phyloP scores from a whole-genome alignment of 139 green algal genomes.

The Astrephomene gubernaculifera region DNA sequence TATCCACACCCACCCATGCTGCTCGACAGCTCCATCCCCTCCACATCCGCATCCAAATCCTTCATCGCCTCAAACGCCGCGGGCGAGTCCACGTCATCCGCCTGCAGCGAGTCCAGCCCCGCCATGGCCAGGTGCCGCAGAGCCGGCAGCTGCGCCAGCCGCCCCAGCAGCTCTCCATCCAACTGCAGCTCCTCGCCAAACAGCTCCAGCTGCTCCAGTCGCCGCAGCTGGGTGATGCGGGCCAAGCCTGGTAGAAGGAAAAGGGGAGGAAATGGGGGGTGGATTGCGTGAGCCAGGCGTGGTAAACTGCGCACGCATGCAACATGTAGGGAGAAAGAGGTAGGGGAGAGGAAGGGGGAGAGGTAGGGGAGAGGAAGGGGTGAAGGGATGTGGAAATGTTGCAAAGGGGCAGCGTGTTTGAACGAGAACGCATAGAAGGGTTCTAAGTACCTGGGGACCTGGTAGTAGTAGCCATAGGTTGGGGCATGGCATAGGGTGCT shows the following conservation, averaged over 20 bases:
- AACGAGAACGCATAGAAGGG: too few relatives aligned
- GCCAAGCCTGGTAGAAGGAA: constrained; percentile 24
- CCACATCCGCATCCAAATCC: constrained; percentile 31
- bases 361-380: too few relatives aligned
- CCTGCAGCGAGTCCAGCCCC: constrained; percentile 36
- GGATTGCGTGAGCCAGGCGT: too few relatives aligned
- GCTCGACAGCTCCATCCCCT: constrained; percentile 42
- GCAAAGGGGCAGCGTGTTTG: too few relatives aligned
- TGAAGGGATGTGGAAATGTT: too few relatives aligned
- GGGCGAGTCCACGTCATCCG: neutral
- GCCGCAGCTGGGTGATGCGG: constrained; percentile 23
- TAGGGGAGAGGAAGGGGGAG: too few relatives aligned
- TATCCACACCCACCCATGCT: constrained; percentile 10
- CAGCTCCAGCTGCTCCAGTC: constrained; percentile 41
- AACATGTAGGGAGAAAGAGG: too few relatives aligned
- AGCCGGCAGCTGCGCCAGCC: constrained; percentile 26
- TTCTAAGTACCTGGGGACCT: too few relatives aligned
- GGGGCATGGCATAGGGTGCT: too few relatives aligned
- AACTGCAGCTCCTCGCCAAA: constrained; percentile 46
- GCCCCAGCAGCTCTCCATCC: constrained; percentile 21
- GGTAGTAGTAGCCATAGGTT: too few relatives aligned
- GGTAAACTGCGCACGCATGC: too few relatives aligned
- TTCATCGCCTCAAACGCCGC: neutral
- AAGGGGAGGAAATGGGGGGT: too few relatives aligned
- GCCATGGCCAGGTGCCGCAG: constrained; percentile 46